phyloP scores from a whole-genome alignment of 352 stramenopile genomes.

The Pythium plurisporium region DNA sequence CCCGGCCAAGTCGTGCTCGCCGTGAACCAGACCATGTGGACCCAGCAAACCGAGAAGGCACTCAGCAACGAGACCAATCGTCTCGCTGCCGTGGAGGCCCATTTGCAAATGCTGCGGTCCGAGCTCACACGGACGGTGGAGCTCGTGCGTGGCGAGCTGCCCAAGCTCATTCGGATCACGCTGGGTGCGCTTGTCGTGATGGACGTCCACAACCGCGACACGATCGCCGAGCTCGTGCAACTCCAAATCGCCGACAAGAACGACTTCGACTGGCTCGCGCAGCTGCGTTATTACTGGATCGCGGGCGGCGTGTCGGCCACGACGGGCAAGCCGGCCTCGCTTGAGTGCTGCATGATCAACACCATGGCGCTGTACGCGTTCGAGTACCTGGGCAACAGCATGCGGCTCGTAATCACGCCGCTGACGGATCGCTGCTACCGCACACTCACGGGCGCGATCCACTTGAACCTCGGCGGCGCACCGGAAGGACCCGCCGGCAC shows the following conservation, averaged over 20 bases:
- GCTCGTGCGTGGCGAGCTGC: slow-evolving; percentile 79
- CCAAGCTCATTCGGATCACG: slow-evolving; percentile 85
- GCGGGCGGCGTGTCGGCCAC: slow-evolving; percentile 74
- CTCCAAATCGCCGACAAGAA: slow-evolving; percentile 68
- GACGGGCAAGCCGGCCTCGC: slow-evolving; percentile 82
- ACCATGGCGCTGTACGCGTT: slow-evolving; percentile 92
- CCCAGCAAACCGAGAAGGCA: slow-evolving; percentile 73
- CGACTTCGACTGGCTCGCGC: slow-evolving; percentile 93
- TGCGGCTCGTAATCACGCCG: slow-evolving; percentile 94
- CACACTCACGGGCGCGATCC: slow-evolving; percentile 94
- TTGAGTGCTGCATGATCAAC: slow-evolving; percentile 92
- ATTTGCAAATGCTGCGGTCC: slow-evolving; percentile 61
- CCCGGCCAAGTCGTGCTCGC: slow-evolving; percentile 91
- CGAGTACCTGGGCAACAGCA: slow-evolving; percentile 96
- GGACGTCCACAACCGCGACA: slow-evolving; percentile 94
- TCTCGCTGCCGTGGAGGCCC: slow-evolving; percentile 41
- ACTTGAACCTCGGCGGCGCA: slow-evolving; percentile 94
- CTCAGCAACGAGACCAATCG: slow-evolving; percentile 30
- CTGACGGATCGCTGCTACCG: slow-evolving; percentile 96
- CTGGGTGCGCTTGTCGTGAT: slow-evolving; percentile 92
- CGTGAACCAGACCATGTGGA: slow-evolving; percentile 93
- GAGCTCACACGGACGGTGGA: slow-evolving; percentile 90
- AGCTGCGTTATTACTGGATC: slow-evolving; percentile 92
- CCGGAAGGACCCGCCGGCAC: slow-evolving; percentile 91
- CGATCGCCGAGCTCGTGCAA: slow-evolving; percentile 87